These are phyloP conservation scores for Chalciporus sp. DNA, from an alignment of 1,284 basidiomycete species.

Conservation along the genomic window DNA sequence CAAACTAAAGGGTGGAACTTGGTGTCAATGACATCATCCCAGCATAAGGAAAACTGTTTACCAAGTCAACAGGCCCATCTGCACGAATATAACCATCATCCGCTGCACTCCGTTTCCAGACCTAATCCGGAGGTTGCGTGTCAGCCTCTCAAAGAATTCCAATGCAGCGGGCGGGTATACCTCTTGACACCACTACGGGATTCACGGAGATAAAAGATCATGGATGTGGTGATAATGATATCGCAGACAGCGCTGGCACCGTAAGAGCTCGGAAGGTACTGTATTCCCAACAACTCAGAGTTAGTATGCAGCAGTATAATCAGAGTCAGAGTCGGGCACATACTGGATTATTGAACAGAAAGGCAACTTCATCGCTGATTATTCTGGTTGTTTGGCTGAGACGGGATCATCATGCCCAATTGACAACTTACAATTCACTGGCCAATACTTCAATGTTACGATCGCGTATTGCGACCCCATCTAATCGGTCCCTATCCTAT, in stretches of 20 bases:
- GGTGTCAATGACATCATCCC: neutral
- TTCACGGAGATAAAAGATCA: constrained; percentile 13
- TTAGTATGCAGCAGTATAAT: neutral
- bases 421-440: neutral
- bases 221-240: constrained; percentile 5
- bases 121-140: neutral
- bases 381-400: neutral
- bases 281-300: neutral
- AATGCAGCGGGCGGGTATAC: neutral
- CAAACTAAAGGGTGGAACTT: neutral
- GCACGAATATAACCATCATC: constrained; percentile 2
- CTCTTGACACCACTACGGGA: constrained; percentile 5
- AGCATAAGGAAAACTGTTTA: neutral
- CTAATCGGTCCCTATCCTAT: no score
- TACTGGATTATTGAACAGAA: neutral
- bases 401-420: neutral
- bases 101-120: constrained; percentile 3
- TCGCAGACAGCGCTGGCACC: constrained; percentile 3
- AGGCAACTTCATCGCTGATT: no score
- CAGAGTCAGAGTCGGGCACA: neutral
- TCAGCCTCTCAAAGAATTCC: no score
- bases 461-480: no score
- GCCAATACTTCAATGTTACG: neutral
- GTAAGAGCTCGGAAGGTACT: constrained; percentile 1
- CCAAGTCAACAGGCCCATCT: constrained; percentile 3